phyloP scores from a whole-genome alignment of 106 monocot species.

The Dendrobium chrysotoxum region DNA sequence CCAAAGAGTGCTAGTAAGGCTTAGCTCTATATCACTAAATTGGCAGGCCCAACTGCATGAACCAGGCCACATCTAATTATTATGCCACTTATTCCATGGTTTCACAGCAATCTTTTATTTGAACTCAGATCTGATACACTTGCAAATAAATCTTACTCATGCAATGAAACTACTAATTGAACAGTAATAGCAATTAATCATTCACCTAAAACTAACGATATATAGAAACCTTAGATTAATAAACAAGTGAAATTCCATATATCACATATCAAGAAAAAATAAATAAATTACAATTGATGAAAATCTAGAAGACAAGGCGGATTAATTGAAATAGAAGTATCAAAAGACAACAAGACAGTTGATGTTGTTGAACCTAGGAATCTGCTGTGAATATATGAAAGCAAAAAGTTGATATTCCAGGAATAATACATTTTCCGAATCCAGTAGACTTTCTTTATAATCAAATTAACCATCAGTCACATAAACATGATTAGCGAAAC shows the following conservation, averaged over 20 bases:
- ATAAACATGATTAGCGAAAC: too few species aligned
- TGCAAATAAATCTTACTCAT: neutral
- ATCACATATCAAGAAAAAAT: neutral
- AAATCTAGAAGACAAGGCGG: too few species aligned
- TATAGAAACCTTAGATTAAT: neutral
- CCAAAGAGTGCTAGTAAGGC: neutral
- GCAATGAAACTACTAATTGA: neutral
- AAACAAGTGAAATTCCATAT: neutral
- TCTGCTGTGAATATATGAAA: too few species aligned
- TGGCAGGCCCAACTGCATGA: neutral
- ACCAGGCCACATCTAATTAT: neutral
- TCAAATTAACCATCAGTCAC: too few species aligned
- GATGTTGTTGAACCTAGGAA: too few species aligned
- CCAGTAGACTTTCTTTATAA: too few species aligned
- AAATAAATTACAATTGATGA: too few species aligned
- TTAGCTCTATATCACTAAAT: neutral
- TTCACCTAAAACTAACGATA: neutral
- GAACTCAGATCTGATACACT: neutral
- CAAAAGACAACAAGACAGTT: too few species aligned
- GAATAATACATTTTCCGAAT: too few species aligned
- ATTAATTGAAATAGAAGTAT: too few species aligned
- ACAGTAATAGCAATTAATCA: neutral
- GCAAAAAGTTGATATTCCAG: too few species aligned
- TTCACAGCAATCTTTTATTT: neutral
- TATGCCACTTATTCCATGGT: neutral